Evolutionary conservation across 306 rosid species (phyloP), one percentile per base, ranked within the genome.

Genomic region (Rosa chinensis): DNA sequence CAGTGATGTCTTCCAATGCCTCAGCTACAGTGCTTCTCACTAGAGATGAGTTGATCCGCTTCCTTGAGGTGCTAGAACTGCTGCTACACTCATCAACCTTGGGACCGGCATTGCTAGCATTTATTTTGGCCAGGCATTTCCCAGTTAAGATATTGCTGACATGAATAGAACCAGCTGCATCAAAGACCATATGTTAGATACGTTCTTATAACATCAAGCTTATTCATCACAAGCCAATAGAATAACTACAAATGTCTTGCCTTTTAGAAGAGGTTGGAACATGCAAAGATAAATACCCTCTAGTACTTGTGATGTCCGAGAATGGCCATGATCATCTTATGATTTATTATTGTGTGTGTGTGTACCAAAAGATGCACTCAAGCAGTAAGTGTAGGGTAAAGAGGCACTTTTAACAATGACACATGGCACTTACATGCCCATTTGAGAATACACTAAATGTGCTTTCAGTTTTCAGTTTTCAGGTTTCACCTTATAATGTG

Each of bases 1-100:
- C 97, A 37, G 97, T 92, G 18, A 92, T 89, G 77, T 92, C 94
- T 81, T 92, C 94, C 89, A 92, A 85, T 42, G 94, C 94, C 82
- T 89, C 94, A 6, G 89, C 87, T 45, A 90, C 94, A 0, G 92
- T 81, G 82, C 87, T 90, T 67, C 88, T 87, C 61, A 87, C 78
- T 42, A 75, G 71, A 69, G 89, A 85, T 75, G 78, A 82, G 79
- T 47, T 63, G 39, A 40, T 82, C 44, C 6, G 73, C 78, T 86
- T 93, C 81, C 78, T 85, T 69, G 88, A 88, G 72, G 82, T 76
- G 70, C 84, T 81, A 58, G 79, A 76, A 49, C 77, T 74, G 37
- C 84, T 74, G 62, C 84, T 73, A 77, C 83, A 71, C 48, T 86
- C 80, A 0, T 78, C 80, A 0, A 79, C 80, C 86, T 80, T 86